Percentiles rank a stretch among this genome's conserved stretches.
Evolutionary conservation across 352 stramenopile species (phyloP).

Genomic region (Phytopythium vexans): DNA sequence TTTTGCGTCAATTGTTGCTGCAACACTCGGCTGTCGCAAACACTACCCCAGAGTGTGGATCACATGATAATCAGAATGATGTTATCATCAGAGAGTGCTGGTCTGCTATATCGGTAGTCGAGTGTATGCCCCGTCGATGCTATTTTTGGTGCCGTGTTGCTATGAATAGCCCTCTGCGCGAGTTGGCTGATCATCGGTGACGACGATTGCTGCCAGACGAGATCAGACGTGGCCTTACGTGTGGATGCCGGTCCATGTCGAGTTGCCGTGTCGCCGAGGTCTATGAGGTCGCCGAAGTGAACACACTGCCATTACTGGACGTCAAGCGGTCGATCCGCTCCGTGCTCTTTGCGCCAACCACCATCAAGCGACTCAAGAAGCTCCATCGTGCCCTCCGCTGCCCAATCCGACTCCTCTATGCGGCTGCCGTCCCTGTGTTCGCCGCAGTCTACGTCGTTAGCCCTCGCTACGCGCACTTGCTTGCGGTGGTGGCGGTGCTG

Average conservation of each 20-base stretch:
- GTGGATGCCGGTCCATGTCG: background rate
- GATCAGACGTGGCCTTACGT: background rate
- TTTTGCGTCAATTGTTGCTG: no score
- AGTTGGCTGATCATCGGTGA: background rate
- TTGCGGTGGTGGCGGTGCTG: background rate
- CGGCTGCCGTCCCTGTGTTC: constrained; percentile 1
- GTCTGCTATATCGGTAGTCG: no score
- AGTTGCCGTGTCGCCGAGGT: background rate
- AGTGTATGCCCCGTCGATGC: no score
- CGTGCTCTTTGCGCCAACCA: background rate
- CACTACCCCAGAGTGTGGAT: no score
- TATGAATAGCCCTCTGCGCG: no score
- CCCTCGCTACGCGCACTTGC: background rate
- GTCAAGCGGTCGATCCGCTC: constrained; percentile 10
- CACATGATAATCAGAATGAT: no score
- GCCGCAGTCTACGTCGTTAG: background rate
- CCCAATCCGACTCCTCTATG: background rate
- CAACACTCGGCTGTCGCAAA: no score
- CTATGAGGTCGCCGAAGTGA: constrained; percentile 12
- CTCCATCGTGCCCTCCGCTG: background rate
- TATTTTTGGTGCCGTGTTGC: no score
- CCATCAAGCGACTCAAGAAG: background rate
- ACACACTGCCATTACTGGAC: constrained; percentile 5
- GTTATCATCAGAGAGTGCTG: no score
- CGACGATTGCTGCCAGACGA: background rate